Evolutionary conservation across 2,329 filamentous ascomycete genomes (phyloP), one percentile per base, ranked within the genome.

Genomic region (Xenosphaeropsis pyriputrescens): DNA sequence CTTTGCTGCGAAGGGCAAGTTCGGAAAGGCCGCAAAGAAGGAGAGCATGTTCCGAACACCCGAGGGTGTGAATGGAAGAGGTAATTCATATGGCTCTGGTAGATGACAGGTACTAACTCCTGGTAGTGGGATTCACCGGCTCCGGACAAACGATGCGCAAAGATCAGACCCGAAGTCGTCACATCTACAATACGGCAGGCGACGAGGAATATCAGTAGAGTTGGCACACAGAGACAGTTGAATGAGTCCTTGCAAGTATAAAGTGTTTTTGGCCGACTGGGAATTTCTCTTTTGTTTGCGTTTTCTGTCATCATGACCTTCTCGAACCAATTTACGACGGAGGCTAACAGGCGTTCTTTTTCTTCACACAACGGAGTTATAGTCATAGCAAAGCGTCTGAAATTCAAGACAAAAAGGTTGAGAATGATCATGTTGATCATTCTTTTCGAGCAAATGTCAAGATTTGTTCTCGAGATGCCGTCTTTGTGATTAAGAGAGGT

Each of bases 11-110:
- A 94, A 93, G 57, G 72, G 69, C 34, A 88, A 85, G 54, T 65
- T 75, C 45, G 73, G 67, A 46, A 80, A 79, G 57, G 47, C 62
- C 32, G 57, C 57, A 17, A 89, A 89, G 64, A 94, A 94, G 62
- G 85, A 94, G 35, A 93, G 85, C 67, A 95, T 95, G 88, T 95
- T 95, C 57, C 78, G 88, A 34, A 95, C 88, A 2, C 85, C 86
- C 0, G 86, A 93, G 22, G 79, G 85, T 43, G 72, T 91, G 17
- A 74, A 85, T 51, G 88, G 83, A 41, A 75, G 86, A 80, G 88
- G 88, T 93, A 63, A 48, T 70, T 50, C 43, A 37, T 37, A 33
- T 43, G 43, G 32, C 45, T 32, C 32, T 18, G 29, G 40, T 17
- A 12, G 16, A 26, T 29, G 11, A 19, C 32, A 18, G 36, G n/a